Evolutionary conservation across 495 filamentous ascomycete species (phyloP).

Genomic region (Penicillium pulvis): DNA sequence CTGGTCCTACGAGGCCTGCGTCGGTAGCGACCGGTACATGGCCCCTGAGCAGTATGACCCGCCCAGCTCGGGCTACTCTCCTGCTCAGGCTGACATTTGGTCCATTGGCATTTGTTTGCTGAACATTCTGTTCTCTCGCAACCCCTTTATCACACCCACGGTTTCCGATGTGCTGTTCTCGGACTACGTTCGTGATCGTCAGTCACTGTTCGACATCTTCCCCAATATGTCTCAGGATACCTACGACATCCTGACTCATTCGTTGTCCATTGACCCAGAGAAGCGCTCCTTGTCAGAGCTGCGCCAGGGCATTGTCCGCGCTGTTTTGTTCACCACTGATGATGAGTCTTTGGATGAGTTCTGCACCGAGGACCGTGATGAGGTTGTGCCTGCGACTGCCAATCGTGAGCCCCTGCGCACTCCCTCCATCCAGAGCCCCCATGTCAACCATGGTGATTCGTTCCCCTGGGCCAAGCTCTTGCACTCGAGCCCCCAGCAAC

Average conservation of each 20-base stretch:
- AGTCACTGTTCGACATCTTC: conserved; percentile 97
- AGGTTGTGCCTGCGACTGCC: conserved; percentile 72
- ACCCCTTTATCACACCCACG: conserved; percentile 87
- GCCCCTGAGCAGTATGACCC: conserved; percentile 97
- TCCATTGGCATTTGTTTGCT: conserved; percentile 93
- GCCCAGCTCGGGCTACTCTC: conserved; percentile 80
- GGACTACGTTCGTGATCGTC: conserved; percentile 88
- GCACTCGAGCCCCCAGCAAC: conserved; percentile 71
- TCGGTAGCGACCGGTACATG: conserved; percentile 99
- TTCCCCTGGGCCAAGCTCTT: conserved; percentile 97
- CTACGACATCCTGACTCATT: conserved; percentile 85
- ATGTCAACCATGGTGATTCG: conserved; percentile 72
- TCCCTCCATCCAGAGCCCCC: conserved; percentile 88
- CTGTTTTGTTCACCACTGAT: conserved; percentile 91
- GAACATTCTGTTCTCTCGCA: conserved; percentile 93
- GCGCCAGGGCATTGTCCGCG: conserved; percentile 72
- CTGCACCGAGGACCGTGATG: conserved; percentile 76
- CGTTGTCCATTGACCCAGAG: conserved; percentile 83
- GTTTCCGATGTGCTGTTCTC: conserved; percentile 85
- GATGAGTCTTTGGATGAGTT: conserved; percentile 92
- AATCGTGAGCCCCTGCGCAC: conserved; percentile 96
- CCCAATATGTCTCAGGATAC: conserved; percentile 98
- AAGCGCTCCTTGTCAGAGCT: conserved; percentile 81
- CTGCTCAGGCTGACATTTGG: conserved; percentile 94
- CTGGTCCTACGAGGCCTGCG: conserved; percentile 87